Percentiles rank a stretch among this genome's conserved stretches.
phyloP scores from a whole-genome alignment of 345 rosid species.

The Psidium friedrichsthalianum region DNA sequence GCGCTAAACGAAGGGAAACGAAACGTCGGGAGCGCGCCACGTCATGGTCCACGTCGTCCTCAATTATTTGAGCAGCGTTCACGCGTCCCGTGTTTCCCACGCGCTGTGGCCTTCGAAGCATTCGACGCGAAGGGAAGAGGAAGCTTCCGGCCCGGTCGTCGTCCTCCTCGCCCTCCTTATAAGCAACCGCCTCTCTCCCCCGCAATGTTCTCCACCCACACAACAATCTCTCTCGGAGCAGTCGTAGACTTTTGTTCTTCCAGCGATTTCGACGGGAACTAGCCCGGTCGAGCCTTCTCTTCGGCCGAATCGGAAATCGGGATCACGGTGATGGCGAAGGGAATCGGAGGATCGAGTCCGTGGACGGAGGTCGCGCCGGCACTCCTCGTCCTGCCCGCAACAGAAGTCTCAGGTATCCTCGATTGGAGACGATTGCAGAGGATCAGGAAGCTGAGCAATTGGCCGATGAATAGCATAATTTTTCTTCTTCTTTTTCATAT shows the following conservation, averaged over 20 bases:
- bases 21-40: neutral
- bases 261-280: neutral
- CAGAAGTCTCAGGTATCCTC: slow-evolving; percentile 13
- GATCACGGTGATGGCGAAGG: slow-evolving; percentile 12
- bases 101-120: neutral
- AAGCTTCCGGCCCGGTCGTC: neutral
- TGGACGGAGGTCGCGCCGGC: slow-evolving; percentile 34
- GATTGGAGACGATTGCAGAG: slow-evolving; percentile 25
- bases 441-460: slow-evolving; percentile 27
- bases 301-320: neutral
- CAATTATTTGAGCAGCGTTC: neutral
- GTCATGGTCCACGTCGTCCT: neutral
- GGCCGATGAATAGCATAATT: neutral
- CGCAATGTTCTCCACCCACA: neutral
- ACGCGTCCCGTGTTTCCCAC: neutral
- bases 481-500: neutral
- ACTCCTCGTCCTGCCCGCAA: slow-evolving; percentile 4
- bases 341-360: slow-evolving; percentile 3
- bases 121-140: neutral
- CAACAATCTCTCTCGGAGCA: neutral
- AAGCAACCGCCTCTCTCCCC: neutral
- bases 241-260: neutral
- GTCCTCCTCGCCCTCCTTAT: neutral
- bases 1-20: no score
- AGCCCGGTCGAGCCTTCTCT: neutral